Percentiles rank a stretch among this genome's conserved stretches.
Evolutionary conservation across 2,329 filamentous ascomycete species (phyloP).

Genomic region (Mycosphaerella arachidis): DNA sequence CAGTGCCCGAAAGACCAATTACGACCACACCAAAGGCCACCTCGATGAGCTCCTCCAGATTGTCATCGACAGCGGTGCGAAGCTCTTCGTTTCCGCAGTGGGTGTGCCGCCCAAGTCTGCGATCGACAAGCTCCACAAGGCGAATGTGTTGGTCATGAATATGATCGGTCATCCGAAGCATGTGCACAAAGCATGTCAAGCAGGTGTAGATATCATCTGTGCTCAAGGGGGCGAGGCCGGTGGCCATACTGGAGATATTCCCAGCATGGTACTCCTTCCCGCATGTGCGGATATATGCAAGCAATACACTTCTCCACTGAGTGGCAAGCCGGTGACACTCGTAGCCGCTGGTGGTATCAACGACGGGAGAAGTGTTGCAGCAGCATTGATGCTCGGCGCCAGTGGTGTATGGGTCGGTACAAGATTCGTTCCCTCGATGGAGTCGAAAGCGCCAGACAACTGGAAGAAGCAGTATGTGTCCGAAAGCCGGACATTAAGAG

Average conservation of each 20-base stretch:
- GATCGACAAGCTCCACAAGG: constrained; percentile 81
- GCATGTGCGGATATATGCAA: constrained; percentile 77
- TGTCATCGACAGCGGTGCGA: constrained; percentile 82
- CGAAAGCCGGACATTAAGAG: no score
- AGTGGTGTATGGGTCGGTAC: constrained; percentile 93
- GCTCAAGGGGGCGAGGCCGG: constrained; percentile 95
- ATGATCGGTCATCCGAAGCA: constrained; percentile 99
- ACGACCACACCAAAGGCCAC: constrained; percentile 98
- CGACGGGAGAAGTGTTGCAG: constrained; percentile 84
- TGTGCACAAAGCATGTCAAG: constrained; percentile 85
- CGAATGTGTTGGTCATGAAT: constrained; percentile 94
- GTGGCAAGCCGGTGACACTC: constrained; percentile 79
- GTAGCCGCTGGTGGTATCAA: constrained; percentile 87
- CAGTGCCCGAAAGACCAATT: constrained; percentile 79
- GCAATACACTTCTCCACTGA: constrained; percentile 78
- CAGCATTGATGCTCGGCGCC: constrained; percentile 86
- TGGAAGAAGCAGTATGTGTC: constrained; percentile 12
- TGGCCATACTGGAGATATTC: constrained; percentile 70
- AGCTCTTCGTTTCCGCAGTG: constrained; percentile 91
- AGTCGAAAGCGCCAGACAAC: constrained; percentile 15
- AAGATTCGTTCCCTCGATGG: constrained; percentile 80
- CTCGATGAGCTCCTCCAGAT: constrained; percentile 82
- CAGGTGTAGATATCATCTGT: constrained; percentile 91
- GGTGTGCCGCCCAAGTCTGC: constrained; percentile 81
- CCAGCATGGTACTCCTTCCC: constrained; percentile 84